Conservation (phyloP, 164 flowering plant genomes). For the Vitis rotundifolia region DNA sequence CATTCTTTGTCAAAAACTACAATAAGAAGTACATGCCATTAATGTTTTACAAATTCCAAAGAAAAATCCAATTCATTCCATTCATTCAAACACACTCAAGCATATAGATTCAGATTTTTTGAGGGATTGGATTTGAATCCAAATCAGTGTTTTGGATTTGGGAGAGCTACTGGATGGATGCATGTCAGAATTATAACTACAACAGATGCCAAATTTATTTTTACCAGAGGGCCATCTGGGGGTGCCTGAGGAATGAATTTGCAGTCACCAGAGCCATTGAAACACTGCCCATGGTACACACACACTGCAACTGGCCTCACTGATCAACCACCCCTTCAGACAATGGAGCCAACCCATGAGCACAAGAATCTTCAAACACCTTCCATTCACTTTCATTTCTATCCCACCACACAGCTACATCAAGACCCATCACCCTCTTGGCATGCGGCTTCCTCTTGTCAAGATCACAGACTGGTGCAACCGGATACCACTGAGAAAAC, state of each 20-base stretch:
- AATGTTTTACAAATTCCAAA: no score
- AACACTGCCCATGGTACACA: slow-evolving; percentile 98
- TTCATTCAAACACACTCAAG: no score
- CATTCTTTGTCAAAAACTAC: slow-evolving; percentile 10
- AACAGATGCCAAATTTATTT: no score
- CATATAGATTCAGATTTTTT: no score
- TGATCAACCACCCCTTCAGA: slow-evolving; percentile 92
- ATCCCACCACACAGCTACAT: slow-evolving; percentile 97
- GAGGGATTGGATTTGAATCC: no score
- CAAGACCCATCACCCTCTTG: slow-evolving; percentile 78
- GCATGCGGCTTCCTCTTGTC: slow-evolving; percentile 87
- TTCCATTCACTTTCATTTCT: slow-evolving; percentile 69
- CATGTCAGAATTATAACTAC: no score
- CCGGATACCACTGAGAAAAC: slow-evolving; percentile 80
- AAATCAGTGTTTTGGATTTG: background rate
- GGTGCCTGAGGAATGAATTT: slow-evolving; percentile 92
- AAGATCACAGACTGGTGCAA: slow-evolving; percentile 74
- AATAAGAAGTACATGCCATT: no score
- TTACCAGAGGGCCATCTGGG: slow-evolving; percentile 82
- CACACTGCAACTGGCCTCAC: slow-evolving; percentile 87
- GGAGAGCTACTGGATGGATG: no score
- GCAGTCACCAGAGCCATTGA: slow-evolving; percentile 83
- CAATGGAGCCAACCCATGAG: slow-evolving; percentile 92
- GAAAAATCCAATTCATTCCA: no score
- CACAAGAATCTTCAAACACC: slow-evolving; percentile 84